Evolutionary conservation across 306 rosid genomes (phyloP).

Genomic region (Malus domestica): ASM211411v1 NC_041801.1:13941001-13941500

Average conservation of each 20-base stretch:
- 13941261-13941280: neutral
- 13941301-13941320: neutral
- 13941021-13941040: neutral
- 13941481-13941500: conserved; percentile 89
- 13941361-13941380: neutral
- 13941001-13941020: neutral
- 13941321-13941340: neutral
- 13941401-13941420: neutral
- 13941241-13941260: neutral
- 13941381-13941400: conserved; percentile 6
- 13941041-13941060: neutral
- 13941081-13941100: neutral
- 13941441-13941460: conserved; percentile 12
- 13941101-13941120: neutral
- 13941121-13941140: neutral
- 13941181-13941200: neutral
- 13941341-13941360: neutral
- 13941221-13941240: neutral
- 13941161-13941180: neutral
- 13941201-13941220: neutral
- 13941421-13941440: neutral
- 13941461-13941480: conserved; percentile 54
- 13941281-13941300: neutral
- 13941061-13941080: neutral
- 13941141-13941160: neutral